phyloP scores from a whole-genome alignment of 345 rosid species.

The rapeseed (Brassica napus) region Da-Ae NC_063449.1:44705001-44705500 shows the following conservation, averaged over 20 bases:
- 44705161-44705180: slow-evolving; percentile 12
- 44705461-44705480: too few species aligned
- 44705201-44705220: slow-evolving; percentile 5
- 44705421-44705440: too few species aligned
- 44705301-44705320: not conserved
- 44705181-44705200: not conserved
- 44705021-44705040: slow-evolving; percentile 5
- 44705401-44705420: slow-evolving; percentile 22
- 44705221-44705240: not conserved
- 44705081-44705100: slow-evolving; percentile 10
- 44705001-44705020: not conserved
- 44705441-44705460: too few species aligned
- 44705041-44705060: slow-evolving; percentile 20
- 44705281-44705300: slow-evolving; percentile 8
- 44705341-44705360: slow-evolving; percentile 28
- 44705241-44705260: not conserved
- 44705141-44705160: slow-evolving; percentile 27
- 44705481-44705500: too few species aligned
- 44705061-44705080: slow-evolving; percentile 26
- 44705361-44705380: slow-evolving; percentile 38
- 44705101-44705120: too few species aligned
- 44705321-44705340: slow-evolving; percentile 16
- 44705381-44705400: slow-evolving; percentile 41
- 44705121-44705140: too few species aligned
- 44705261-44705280: slow-evolving; percentile 5